Conservation (phyloP, 495 filamentous ascomycete species). For the Penicillium silybi region DNA sequence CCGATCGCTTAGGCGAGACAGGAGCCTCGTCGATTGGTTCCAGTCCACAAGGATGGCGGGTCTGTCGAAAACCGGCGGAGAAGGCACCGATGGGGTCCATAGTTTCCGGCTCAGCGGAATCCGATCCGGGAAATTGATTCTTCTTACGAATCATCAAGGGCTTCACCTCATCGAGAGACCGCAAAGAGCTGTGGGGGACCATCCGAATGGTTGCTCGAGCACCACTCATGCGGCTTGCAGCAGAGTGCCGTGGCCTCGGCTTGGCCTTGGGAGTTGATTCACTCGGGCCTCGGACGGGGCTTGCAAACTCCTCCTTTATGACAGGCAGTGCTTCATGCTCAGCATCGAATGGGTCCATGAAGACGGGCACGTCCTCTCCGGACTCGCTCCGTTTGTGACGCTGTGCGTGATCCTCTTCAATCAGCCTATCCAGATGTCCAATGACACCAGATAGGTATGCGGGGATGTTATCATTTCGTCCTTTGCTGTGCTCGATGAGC, state of each 20-base stretch:
- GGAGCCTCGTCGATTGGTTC: slow-evolving; percentile 32
- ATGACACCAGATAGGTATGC: slow-evolving; percentile 57
- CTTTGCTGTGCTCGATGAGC: slow-evolving; percentile 44
- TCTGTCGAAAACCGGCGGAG: slow-evolving; percentile 18
- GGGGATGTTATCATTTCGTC: slow-evolving; percentile 35
- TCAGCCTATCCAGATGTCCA: slow-evolving; percentile 57
- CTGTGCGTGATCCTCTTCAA: slow-evolving; percentile 39
- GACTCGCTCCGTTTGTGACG: slow-evolving; percentile 1
- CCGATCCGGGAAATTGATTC: slow-evolving; percentile 10
- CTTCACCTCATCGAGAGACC: slow-evolving; percentile 35
- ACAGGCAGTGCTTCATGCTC: slow-evolving; percentile 41
- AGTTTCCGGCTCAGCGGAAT: not conserved
- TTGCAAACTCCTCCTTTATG: slow-evolving; percentile 47
- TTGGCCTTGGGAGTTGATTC: slow-evolving; percentile 3
- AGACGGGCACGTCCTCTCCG: slow-evolving; percentile 17
- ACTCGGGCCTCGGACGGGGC: slow-evolving; percentile 5
- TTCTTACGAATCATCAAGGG: slow-evolving; percentile 58
- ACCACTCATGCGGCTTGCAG: slow-evolving; percentile 24
- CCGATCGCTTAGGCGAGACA: slow-evolving; percentile 23
- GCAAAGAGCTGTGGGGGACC: slow-evolving; percentile 42
- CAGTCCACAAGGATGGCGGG: slow-evolving; percentile 17
- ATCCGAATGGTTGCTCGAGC: slow-evolving; percentile 43
- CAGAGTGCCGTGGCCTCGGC: slow-evolving; percentile 10
- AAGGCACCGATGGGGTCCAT: slow-evolving; percentile 1
- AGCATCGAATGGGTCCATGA: slow-evolving; percentile 54